Percentiles rank a stretch among this genome's conserved stretches.
Conservation (phyloP, 2,329 filamentous ascomycete species). For the Trichoderma semiorbis region DNA sequence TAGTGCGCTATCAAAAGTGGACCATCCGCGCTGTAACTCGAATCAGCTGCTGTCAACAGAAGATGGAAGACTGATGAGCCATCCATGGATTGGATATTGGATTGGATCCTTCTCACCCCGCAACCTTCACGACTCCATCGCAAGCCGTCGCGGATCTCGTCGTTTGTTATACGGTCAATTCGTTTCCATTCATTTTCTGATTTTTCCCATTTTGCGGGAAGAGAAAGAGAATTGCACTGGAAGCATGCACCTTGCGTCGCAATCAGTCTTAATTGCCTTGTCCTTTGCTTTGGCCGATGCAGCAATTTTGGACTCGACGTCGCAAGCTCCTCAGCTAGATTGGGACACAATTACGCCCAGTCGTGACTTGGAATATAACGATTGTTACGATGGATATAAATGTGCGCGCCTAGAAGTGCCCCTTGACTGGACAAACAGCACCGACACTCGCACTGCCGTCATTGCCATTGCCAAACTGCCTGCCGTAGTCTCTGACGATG, state of each 20-base stretch:
- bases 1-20: background rate
- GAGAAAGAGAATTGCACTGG: background rate
- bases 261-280: background rate
- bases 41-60: background rate
- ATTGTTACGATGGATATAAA: slow-evolving; percentile 35
- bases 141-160: background rate
- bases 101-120: background rate
- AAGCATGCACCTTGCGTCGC: background rate
- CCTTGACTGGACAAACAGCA: slow-evolving; percentile 36
- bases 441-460: slow-evolving; percentile 29
- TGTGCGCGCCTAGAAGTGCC: slow-evolving; percentile 42
- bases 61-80: background rate
- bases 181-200: background rate
- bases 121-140: background rate
- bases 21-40: background rate
- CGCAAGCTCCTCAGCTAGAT: background rate
- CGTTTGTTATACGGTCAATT: background rate
- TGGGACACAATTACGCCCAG: background rate
- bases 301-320: background rate
- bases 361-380: slow-evolving; percentile 18
- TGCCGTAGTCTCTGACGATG: slow-evolving; percentile 33
- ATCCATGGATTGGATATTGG: too few relatives aligned
- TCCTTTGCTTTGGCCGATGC: background rate
- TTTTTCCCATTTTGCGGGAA: background rate
- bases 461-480: slow-evolving; percentile 40